Base-by-base conservation (phyloP, 495 filamentous ascomycete species). In the Tuber brumale region DNA sequence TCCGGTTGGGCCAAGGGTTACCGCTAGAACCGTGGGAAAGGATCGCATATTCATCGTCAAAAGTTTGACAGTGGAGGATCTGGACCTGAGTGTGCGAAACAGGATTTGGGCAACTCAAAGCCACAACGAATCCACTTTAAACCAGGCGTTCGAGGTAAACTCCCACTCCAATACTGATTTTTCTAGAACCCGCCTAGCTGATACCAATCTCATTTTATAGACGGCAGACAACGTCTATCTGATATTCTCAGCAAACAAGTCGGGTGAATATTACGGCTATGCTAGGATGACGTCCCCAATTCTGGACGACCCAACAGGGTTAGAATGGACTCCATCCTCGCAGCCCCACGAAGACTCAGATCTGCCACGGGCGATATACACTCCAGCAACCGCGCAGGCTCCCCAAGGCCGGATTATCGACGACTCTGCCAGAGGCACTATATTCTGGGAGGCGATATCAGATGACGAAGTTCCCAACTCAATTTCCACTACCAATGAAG, bases 241-340 rank as follows among this genome's bases (percentile, higher is more conserved):
- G 44, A 90, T 99, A 39, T 99, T 99, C 84, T 97, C 94, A 21
- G 95, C 94, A 19, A 99, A 98, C 85, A 98, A 97, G 81, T 98
- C 95, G 0, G 95, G 95, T 31, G 95, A 97, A 84, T 99, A 97
- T 81, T 97, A 95, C 84, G 95, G 95, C 39, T 97, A 97, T 78
- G 95, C 94, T 21, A 90, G 93, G 61, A 99, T 98, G 95, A 87
- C 87, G 27, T 97, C 95, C 71, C 87, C 89, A 12, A 97, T 97
- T 83, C 89, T 88, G 80, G 89, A 94, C 73, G 91, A 95, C 80
- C 88, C 91, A 42, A 87, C 88, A 3, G 88, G 91, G 3, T 89
- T 93, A 72, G 87, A 91, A 79, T 91, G 90, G 82, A 86, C 89
- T 0, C 87, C 89, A 3, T 87, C 88, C 76, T 86, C 86, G 6